Base-by-base conservation (phyloP, 495 filamentous ascomycete species). In the Chlorociboria aeruginascens region DNA sequence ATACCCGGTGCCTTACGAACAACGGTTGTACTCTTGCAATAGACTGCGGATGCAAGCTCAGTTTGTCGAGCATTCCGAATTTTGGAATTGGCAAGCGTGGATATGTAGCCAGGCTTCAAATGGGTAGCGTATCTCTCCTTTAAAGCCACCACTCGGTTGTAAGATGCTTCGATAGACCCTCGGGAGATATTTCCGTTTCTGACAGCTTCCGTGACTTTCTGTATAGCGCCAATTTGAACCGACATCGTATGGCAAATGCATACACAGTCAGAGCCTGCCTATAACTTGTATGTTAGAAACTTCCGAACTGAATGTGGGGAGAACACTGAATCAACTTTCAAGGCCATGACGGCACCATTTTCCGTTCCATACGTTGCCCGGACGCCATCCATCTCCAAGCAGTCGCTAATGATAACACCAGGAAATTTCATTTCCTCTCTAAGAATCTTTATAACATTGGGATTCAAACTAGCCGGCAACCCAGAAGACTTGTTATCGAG, bases 321-420 rank as follows among this genome's bases (percentile, higher is more conserved):
- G 4, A 3, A 46, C 13, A 29, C 8, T 4, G 29, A 8, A 13
- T 40, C 34, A 11, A 57, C 54, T 33, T 62, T 62, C 31, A 74
- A 45, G 1, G 70, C 66, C 36, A 74, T 62, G 25, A 71, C 63
- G 1, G 70, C 62, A 38, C 68, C 69, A 47, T 66, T 58, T 40
- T 71, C 69, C 0, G 69, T 70, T 3, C 70, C 70, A 48, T 63
- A 66, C 8, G 64, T 70, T 4, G 64, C 58, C 14, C 69, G 60
- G n/a, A 74, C 67, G 1, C 70, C 69, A 36, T 93, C 87, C 88
- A 93, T 95, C 62, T 93, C 87, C 31, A 93, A 68, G 47, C 88
- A 95, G 54, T 95, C 88, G 1, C 86, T 92, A 34, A 95, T 82
- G 14, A 88, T 86, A 12, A 95, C 83, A 2, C 88, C 87, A 49